A percentile compares a stretch with the other conserved stretches of the same genome.
These are phyloP conservation scores for Pisolithus marmoratus DNA, from an alignment of 768 basidiomycete species.

Conservation along the genomic window DNA sequence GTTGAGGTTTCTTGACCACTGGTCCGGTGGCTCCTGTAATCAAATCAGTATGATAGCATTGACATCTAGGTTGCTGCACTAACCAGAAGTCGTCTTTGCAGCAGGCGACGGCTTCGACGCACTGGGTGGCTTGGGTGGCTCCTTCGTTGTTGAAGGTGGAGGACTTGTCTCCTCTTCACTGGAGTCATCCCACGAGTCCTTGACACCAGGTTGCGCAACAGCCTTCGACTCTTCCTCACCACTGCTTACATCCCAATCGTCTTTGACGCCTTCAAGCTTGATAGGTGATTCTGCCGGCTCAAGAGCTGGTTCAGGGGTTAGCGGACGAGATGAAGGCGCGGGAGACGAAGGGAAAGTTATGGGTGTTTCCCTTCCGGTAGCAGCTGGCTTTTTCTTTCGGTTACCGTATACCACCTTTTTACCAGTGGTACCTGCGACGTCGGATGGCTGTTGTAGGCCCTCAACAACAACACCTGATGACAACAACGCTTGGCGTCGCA, in stretches of 20 bases:
- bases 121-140: background rate
- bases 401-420: conserved; percentile 82
- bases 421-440: conserved; percentile 32
- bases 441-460: conserved; percentile 63
- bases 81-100: conserved; percentile 5
- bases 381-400: conserved; percentile 70
- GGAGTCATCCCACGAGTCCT: conserved; percentile 67
- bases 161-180: conserved; percentile 46
- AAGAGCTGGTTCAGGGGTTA: conserved; percentile 29
- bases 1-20: conserved; percentile 6
- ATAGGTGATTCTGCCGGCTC: conserved; percentile 21
- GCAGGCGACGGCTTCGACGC: conserved; percentile 1
- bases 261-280: conserved; percentile 32
- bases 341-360: conserved; percentile 1
- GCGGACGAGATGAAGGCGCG: conserved; percentile 40
- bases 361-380: conserved; percentile 35
- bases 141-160: conserved; percentile 2
- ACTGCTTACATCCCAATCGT: conserved; percentile 50
- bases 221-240: conserved; percentile 33
- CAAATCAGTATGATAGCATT: background rate
- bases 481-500: conserved; percentile 84
- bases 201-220: conserved; percentile 29
- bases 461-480: conserved; percentile 88
- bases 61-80: background rate
- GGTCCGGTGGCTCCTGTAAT: conserved; percentile 3